A percentile compares a stretch with the other conserved stretches of the same genome.
phyloP scores from a whole-genome alignment of 2,329 filamentous ascomycete genomes.

The Atkinsonella hypoxylon region DNA sequence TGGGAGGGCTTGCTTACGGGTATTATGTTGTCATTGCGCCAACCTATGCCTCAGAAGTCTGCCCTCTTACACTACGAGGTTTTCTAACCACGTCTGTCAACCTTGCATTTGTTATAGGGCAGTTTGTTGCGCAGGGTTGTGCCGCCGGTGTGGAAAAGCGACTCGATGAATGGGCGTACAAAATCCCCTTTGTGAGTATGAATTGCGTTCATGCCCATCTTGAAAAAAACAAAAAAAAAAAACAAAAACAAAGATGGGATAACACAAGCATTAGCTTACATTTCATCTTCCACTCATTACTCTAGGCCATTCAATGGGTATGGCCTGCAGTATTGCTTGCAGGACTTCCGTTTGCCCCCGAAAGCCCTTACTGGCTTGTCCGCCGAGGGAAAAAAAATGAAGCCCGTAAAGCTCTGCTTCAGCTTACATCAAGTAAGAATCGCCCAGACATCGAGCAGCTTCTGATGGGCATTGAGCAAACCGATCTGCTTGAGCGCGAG shows the following conservation, averaged over 20 bases:
- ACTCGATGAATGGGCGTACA: constrained; percentile 34
- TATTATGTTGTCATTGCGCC: constrained; percentile 47
- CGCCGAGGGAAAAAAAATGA: constrained; percentile 29
- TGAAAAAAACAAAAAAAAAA: too few relatives aligned
- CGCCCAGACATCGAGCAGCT: constrained; percentile 22
- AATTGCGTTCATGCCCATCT: neutral
- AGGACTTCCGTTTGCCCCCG: constrained; percentile 33
- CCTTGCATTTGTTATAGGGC: constrained; percentile 50
- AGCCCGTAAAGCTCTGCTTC: constrained; percentile 26
- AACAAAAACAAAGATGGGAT: too few relatives aligned
- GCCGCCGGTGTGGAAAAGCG: constrained; percentile 29
- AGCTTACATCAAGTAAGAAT: constrained; percentile 27
- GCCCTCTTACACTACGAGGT: constrained; percentile 44
- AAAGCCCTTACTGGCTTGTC: constrained; percentile 39
- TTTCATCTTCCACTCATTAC: neutral
- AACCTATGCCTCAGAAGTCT: constrained; percentile 50
- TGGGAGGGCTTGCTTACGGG: constrained; percentile 49
- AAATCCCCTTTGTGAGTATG: constrained; percentile 13
- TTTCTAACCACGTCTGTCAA: constrained; percentile 49
- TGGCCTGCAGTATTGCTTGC: constrained; percentile 34
- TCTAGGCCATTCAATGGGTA: constrained; percentile 36
- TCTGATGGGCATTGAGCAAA: constrained; percentile 45
- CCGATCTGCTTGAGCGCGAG: constrained; percentile 42
- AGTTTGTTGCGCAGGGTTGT: constrained; percentile 40
- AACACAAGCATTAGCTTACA: neutral